phyloP scores from a whole-genome alignment of 306 rosid genomes.

The Betula pendula region DNA sequence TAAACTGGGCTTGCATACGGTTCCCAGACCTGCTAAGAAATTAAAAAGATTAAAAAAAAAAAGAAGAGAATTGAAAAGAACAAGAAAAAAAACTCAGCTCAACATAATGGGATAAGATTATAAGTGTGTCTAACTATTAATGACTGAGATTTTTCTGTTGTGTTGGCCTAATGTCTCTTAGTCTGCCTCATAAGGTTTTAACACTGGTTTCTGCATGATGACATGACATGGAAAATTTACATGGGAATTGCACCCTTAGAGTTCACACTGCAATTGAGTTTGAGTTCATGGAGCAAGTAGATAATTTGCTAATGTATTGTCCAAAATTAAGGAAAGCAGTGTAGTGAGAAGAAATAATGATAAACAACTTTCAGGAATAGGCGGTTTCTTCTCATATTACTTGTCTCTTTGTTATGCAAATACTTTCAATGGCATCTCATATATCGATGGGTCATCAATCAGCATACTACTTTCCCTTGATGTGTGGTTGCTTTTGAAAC shows the following conservation, averaged over 20 bases:
- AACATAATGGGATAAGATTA: background rate
- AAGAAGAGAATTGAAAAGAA: background rate
- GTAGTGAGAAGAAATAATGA: background rate
- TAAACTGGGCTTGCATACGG: background rate
- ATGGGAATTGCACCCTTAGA: background rate
- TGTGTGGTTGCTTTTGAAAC: background rate
- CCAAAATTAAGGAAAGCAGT: background rate
- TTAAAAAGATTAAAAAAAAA: background rate
- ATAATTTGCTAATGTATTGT: background rate
- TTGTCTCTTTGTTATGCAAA: background rate
- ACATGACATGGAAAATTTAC: background rate
- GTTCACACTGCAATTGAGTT: background rate
- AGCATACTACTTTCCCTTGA: background rate
- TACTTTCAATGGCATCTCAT: background rate
- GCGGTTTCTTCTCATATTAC: background rate
- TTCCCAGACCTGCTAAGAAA: background rate
- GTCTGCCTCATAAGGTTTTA: constrained; percentile 1
- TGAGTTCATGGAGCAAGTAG: background rate
- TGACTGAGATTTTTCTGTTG: background rate
- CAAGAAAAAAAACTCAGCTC: background rate
- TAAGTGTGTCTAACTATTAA: background rate
- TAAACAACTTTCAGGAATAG: background rate
- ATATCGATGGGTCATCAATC: background rate
- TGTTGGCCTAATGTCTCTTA: background rate
- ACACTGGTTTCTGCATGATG: constrained; percentile 13